Evolutionary conservation across 2,329 filamentous ascomycete species (phyloP), one percentile per base, ranked within the genome.

Genomic region (Ophiostoma angusticollis): DNA sequence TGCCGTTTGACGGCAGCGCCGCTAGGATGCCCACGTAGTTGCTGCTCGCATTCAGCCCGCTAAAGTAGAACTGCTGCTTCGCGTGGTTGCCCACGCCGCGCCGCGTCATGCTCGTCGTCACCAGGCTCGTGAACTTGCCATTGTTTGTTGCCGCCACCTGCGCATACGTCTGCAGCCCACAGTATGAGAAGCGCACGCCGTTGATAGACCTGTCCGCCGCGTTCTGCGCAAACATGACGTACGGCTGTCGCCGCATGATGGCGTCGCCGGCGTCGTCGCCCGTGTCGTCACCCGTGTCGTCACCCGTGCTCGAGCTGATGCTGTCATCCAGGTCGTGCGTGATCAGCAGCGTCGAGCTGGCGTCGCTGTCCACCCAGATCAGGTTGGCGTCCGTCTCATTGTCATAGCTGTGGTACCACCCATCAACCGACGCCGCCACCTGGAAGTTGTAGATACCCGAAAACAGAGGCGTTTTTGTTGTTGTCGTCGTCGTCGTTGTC

Each of bases 11-110:
- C 12, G 83, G 82, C 12, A 95, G 62, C 52, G 70, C 74, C 12
- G 83, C 82, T 12, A 95, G 62, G 39, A 86, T 78, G 1, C 76
- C 85, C 27, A 67, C 64, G 52, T 96, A 96, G 0, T 60, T 64
- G 5, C 80, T 78, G 49, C 75, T 84, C 4, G 69, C 62, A 44
- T 85, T 83, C 29, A 98, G 69, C 1, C 78, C 75, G 27, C 71
- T 75, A 34, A 95, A 68, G 50, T 89, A 85, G 56, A 98, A 94
- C 52, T 94, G 85, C 55, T 93, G 80, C 55, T 86, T 87, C 1
- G 84, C 84, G 43, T 78, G 65, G 36, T 73, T 73, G 4, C 74
- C 75, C 1, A 68, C 61, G 4, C 75, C 83, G 23, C 76, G 71
- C 21, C 67, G 76, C 3, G 78, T 87, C 67, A 93, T 82, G 28